Evolutionary conservation across 2,329 filamentous ascomycete genomes (phyloP).

Genomic region (Thelonectria rubi): DNA sequence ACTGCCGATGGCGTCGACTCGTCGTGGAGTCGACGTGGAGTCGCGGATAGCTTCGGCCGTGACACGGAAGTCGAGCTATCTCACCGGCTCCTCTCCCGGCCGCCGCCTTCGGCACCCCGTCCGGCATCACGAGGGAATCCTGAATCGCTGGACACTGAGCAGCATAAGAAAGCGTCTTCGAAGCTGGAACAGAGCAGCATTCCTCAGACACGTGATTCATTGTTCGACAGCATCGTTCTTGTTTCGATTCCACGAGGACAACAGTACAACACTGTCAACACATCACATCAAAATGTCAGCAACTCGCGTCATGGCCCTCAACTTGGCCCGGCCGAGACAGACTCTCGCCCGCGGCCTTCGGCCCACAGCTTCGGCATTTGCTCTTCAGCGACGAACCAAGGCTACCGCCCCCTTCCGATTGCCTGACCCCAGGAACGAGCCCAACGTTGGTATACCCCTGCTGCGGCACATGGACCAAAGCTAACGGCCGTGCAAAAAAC

Average conservation of each 20-base stretch:
- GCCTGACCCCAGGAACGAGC: conserved; percentile 46
- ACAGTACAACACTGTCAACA: too few species aligned
- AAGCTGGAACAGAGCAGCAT: conserved; percentile 12
- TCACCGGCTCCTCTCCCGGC: conserved; percentile 23
- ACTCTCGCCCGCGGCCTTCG: conserved; percentile 28
- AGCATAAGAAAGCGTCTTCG: conserved; percentile 34
- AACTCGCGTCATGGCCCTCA: conserved; percentile 13
- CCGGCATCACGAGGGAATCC: conserved; percentile 18
- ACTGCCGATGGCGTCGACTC: conserved; percentile 22
- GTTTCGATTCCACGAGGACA: not conserved
- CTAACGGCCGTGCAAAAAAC: not conserved
- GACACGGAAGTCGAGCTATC: not conserved
- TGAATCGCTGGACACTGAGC: conserved; percentile 6
- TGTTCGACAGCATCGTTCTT: not conserved
- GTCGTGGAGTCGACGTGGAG: not conserved
- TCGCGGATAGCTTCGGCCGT: conserved; percentile 16
- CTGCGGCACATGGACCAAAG: not conserved
- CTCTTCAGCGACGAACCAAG: conserved; percentile 38
- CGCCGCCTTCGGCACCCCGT: conserved; percentile 15
- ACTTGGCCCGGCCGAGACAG: conserved; percentile 34
- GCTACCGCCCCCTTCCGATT: conserved; percentile 45
- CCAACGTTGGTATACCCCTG: conserved; percentile 39
- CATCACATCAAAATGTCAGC: conserved; percentile 33
- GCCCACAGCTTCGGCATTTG: conserved; percentile 20
- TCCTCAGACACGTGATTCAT: not conserved